Percentiles rank a stretch among this genome's conserved stretches.
These are phyloP conservation scores for Mayamaea pseudoterrestris DNA, from an alignment of 108 stramenopile genomes.

Conservation along the genomic window DNA sequence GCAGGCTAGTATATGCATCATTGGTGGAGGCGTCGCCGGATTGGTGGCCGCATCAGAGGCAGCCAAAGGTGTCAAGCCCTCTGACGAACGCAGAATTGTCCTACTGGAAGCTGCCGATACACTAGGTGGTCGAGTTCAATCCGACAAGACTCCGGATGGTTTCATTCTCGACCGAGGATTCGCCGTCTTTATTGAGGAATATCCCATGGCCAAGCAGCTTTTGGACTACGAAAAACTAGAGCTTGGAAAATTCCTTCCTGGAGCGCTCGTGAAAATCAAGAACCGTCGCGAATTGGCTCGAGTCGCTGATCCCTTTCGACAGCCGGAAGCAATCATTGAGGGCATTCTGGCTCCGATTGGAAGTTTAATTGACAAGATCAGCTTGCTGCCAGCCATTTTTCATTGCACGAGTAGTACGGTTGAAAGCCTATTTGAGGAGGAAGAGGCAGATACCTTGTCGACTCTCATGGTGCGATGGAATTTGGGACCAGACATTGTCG, in stretches of 20 bases:
- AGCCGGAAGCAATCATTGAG: constrained; percentile 27
- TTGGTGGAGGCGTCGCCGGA: constrained; percentile 72
- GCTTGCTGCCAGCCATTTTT: constrained; percentile 42
- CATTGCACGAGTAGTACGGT: constrained; percentile 40
- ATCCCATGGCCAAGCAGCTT: constrained; percentile 47
- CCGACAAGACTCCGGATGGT: constrained; percentile 54
- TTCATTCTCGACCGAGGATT: constrained; percentile 75
- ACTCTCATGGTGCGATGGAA: constrained; percentile 49
- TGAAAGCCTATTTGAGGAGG: constrained; percentile 59
- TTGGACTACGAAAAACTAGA: constrained; percentile 55
- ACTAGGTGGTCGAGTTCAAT: constrained; percentile 68
- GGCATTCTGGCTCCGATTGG: constrained; percentile 63
- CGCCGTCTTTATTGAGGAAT: constrained; percentile 82
- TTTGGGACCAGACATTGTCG: constrained; percentile 60
- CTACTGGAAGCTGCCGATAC: constrained; percentile 44
- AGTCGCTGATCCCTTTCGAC: constrained; percentile 72
- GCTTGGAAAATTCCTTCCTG: constrained; percentile 52
- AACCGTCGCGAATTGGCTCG: constrained; percentile 18
- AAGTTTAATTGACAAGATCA: constrained; percentile 43
- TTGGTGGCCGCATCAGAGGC: constrained; percentile 53
- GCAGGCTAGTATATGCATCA: constrained; percentile 30
- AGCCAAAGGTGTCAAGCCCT: constrained; percentile 15
- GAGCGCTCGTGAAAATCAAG: constrained; percentile 57
- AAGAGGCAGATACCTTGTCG: constrained; percentile 49
- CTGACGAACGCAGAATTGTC: constrained; percentile 11